A percentile compares a stretch with the other conserved stretches of the same genome.
Evolutionary conservation across 169 alveolate species (phyloP).

Genomic region (Miamiensis avidus): DNA sequence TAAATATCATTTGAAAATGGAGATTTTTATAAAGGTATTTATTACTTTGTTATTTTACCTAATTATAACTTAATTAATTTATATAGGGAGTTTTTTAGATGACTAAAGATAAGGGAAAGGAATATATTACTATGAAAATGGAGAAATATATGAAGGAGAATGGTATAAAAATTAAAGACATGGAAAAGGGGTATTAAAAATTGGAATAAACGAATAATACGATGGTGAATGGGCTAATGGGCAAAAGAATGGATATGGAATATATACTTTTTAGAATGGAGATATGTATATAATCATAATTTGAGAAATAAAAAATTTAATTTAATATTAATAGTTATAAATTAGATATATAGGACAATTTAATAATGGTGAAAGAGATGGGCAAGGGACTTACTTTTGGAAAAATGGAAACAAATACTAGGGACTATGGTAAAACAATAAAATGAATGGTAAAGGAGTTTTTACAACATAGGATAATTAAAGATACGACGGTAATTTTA

Average conservation of each 20-base stretch:
- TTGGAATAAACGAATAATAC: not conserved
- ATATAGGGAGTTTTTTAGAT: slow-evolving; percentile 19
- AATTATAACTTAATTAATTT: too few species aligned
- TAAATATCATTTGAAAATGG: slow-evolving; percentile 18
- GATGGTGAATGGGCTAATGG: not conserved
- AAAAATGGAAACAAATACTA: not conserved
- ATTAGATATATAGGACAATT: not conserved
- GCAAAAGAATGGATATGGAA: not conserved
- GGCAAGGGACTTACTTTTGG: not conserved
- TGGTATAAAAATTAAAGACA: not conserved
- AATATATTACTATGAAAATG: not conserved
- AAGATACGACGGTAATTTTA: not conserved
- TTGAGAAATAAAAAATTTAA: too few species aligned
- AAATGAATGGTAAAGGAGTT: not conserved
- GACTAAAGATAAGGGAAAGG: slow-evolving; percentile 23
- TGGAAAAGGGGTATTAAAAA: not conserved
- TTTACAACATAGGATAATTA: not conserved
- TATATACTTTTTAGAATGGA: not conserved
- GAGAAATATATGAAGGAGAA: not conserved
- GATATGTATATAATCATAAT: not conserved
- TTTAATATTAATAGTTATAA: too few species aligned
- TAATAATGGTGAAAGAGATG: not conserved
- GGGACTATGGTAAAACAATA: not conserved
- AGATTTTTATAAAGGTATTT: not conserved
- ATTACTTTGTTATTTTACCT: too few species aligned